These are phyloP conservation scores for Carex cristatella DNA, from an alignment of 176 grass and related monocot genomes.

Conservation along the genomic window DNA sequence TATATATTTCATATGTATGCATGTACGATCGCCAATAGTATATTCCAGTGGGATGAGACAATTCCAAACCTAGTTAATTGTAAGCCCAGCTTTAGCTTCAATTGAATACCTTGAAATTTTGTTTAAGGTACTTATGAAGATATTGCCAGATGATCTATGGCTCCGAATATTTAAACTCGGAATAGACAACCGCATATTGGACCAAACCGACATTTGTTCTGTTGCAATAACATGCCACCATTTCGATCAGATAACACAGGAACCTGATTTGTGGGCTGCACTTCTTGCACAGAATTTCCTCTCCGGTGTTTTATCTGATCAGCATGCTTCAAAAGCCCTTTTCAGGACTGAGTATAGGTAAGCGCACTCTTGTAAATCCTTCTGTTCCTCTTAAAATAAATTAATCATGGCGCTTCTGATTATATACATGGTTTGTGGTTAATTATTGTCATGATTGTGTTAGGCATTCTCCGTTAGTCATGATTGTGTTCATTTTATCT, in stretches of 20 bases:
- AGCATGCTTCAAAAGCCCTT: not conserved
- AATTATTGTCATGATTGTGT: not conserved
- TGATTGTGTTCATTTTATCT: not conserved
- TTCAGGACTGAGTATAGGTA: conserved; percentile 7
- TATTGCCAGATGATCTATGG: conserved; percentile 13
- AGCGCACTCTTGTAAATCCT: not conserved
- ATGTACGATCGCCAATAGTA: not conserved
- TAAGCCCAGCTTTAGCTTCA: not conserved
- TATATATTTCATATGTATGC: not conserved
- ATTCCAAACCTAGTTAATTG: not conserved
- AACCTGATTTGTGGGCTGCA: conserved; percentile 8
- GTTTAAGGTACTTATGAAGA: not conserved
- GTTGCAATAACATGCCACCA: conserved; percentile 6
- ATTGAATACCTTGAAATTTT: not conserved
- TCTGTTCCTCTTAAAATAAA: not conserved
- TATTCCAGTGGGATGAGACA: not conserved
- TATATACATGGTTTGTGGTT: too few species aligned
- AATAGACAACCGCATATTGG: not conserved
- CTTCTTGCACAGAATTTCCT: conserved; percentile 3
- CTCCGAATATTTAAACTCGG: conserved; percentile 2
- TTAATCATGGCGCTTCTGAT: not conserved
- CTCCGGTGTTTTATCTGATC: not conserved
- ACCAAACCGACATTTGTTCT: not conserved
- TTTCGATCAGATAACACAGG: not conserved
- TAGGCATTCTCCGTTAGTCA: not conserved